Percentiles rank a stretch among this genome's conserved stretches.
These are phyloP conservation scores for Myxozyma mucilagina DNA, from an alignment of 805 yeast species.

Conservation along the genomic window DNA sequence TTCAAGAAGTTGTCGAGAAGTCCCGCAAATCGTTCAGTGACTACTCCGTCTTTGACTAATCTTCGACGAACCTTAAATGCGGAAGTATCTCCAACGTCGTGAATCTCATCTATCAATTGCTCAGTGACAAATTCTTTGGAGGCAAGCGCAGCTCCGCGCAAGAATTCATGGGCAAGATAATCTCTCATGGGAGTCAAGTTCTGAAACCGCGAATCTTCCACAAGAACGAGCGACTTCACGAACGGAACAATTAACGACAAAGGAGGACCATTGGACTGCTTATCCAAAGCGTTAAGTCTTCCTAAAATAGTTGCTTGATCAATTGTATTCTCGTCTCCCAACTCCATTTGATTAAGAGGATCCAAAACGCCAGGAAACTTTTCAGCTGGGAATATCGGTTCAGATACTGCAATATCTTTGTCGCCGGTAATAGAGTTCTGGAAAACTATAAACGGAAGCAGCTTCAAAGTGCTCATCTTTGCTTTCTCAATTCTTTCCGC, in stretches of 20 bases:
- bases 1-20: slow-evolving; percentile 2
- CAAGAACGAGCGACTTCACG: background rate
- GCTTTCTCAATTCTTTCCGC: background rate
- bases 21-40: slow-evolving; percentile 6
- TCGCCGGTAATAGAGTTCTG: slow-evolving; percentile 7
- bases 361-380: background rate
- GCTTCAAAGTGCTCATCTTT: background rate
- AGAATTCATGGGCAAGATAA: slow-evolving; percentile 15
- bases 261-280: background rate
- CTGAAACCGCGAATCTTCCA: background rate
- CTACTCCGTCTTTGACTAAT: slow-evolving; percentile 15
- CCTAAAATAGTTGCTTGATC: background rate
- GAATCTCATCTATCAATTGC: background rate
- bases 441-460: slow-evolving; percentile 7
- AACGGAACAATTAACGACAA: background rate
- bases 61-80: slow-evolving; percentile 2
- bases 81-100: background rate
- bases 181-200: slow-evolving; percentile 11
- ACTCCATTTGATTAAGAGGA: background rate
- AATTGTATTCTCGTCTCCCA: background rate
- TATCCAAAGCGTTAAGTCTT: background rate
- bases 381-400: background rate
- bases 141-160: slow-evolving; percentile 17
- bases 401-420: background rate
- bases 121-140: slow-evolving; percentile 10